phyloP scores from a whole-genome alignment of 2,329 filamentous ascomycete genomes.

The Ophiostoma tasmaniense region DNA sequence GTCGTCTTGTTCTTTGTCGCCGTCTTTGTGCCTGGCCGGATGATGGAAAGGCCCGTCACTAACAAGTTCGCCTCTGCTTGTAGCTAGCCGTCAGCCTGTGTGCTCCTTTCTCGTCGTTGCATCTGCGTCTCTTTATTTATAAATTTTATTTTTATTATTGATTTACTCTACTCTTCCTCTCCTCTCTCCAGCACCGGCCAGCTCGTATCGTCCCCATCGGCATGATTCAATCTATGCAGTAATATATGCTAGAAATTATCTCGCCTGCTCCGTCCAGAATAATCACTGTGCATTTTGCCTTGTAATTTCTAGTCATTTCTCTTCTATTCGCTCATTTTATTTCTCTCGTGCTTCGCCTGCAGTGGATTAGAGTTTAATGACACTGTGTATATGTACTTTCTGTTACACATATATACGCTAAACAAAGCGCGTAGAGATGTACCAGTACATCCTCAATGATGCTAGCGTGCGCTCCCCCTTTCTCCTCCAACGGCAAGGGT shows the following conservation, averaged over 20 bases:
- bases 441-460: background rate
- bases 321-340: background rate
- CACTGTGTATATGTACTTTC: background rate
- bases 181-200: background rate
- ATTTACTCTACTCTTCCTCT: background rate
- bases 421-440: background rate
- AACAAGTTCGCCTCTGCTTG: background rate
- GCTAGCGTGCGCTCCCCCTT: background rate
- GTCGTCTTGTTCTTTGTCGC: background rate
- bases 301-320: background rate
- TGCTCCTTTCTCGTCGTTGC: background rate
- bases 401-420: rapidly evolving
- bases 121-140: background rate
- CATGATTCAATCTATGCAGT: background rate
- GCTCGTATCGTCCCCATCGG: background rate
- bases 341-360: background rate
- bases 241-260: background rate
- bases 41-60: conserved; percentile 2
- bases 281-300: background rate
- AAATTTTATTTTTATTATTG: background rate
- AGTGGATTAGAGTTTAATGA: conserved; percentile 1
- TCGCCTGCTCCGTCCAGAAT: background rate
- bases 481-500: background rate
- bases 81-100: background rate
- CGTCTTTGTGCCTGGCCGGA: background rate